Conservation (phyloP, 2,329 filamentous ascomycete species). For the Diaporthe sp. region DNA sequence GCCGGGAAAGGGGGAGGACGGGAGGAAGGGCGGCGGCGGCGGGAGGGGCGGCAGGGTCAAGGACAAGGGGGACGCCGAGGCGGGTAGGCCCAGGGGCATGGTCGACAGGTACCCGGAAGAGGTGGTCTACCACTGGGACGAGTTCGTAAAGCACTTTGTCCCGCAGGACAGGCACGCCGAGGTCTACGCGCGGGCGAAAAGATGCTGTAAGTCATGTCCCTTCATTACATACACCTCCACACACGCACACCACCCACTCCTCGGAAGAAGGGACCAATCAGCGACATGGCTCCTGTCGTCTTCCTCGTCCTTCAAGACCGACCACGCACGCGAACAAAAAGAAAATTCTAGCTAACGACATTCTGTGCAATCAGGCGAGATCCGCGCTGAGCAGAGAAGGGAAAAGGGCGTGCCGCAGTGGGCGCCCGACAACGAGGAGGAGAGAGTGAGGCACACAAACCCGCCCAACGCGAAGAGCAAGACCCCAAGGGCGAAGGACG, state of each 20-base stretch:
- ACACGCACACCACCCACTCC: neutral
- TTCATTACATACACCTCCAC: neutral
- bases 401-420: constrained; percentile 36
- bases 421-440: constrained; percentile 38
- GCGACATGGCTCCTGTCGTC: neutral
- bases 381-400: constrained; percentile 39
- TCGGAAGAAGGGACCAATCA: no score
- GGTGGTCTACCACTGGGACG: constrained; percentile 41
- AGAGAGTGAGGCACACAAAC: constrained; percentile 31
- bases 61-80: constrained; percentile 11
- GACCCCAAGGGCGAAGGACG: neutral
- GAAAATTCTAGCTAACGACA: neutral
- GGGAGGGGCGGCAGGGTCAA: neutral
- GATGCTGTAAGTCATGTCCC: constrained; percentile 25
- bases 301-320: neutral
- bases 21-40: neutral
- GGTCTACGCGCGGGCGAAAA: constrained; percentile 35
- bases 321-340: neutral
- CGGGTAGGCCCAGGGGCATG: constrained; percentile 38
- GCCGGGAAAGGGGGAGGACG: neutral
- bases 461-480: constrained; percentile 26
- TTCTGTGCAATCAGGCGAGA: constrained; percentile 18
- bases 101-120: constrained; percentile 40
- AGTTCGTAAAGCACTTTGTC: constrained; percentile 38
- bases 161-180: constrained; percentile 33